phyloP scores from a whole-genome alignment of 306 rosid genomes.

The Neltuma alba region DNA sequence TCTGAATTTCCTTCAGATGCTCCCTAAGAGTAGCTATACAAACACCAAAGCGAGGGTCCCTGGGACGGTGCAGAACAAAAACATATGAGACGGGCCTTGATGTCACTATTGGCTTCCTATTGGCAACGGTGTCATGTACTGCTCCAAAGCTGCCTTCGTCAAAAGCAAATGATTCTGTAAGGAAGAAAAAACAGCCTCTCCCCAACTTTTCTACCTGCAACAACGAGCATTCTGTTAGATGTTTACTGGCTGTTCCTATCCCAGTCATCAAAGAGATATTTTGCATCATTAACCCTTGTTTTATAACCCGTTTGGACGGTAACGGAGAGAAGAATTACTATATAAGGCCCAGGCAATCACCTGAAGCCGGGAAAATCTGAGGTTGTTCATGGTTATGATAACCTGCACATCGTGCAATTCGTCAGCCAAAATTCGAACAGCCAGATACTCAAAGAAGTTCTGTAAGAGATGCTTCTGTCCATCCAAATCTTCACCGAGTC shows the following conservation, averaged over 20 bases:
- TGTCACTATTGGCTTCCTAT: slow-evolving; percentile 54
- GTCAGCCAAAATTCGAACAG: slow-evolving; percentile 69
- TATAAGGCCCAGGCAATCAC: slow-evolving; percentile 39
- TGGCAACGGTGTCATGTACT: slow-evolving; percentile 48
- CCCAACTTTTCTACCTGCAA: slow-evolving; percentile 82
- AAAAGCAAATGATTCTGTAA: slow-evolving; percentile 65
- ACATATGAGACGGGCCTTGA: slow-evolving; percentile 71
- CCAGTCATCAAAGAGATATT: slow-evolving; percentile 9
- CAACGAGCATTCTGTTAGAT: slow-evolving; percentile 24
- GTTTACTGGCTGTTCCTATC: background rate
- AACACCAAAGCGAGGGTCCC: slow-evolving; percentile 47
- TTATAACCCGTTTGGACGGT: background rate
- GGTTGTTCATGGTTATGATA: slow-evolving; percentile 74
- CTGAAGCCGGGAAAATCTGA: slow-evolving; percentile 84
- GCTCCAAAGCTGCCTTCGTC: slow-evolving; percentile 70
- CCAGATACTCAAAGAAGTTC: slow-evolving; percentile 69
- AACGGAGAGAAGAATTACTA: background rate
- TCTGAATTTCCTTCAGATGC: slow-evolving; percentile 38
- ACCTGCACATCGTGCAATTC: slow-evolving; percentile 52
- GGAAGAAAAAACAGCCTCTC: slow-evolving; percentile 73
- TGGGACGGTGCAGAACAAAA: slow-evolving; percentile 55
- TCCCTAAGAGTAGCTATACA: slow-evolving; percentile 39
- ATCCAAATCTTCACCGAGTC: slow-evolving; percentile 52
- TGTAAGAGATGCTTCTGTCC: slow-evolving; percentile 47
- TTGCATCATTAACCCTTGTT: background rate